Percentiles rank a stretch among this genome's conserved stretches.
These are phyloP conservation scores for Gomphus bonarii DNA, from an alignment of 1,284 basidiomycete species.

Conservation along the genomic window DNA sequence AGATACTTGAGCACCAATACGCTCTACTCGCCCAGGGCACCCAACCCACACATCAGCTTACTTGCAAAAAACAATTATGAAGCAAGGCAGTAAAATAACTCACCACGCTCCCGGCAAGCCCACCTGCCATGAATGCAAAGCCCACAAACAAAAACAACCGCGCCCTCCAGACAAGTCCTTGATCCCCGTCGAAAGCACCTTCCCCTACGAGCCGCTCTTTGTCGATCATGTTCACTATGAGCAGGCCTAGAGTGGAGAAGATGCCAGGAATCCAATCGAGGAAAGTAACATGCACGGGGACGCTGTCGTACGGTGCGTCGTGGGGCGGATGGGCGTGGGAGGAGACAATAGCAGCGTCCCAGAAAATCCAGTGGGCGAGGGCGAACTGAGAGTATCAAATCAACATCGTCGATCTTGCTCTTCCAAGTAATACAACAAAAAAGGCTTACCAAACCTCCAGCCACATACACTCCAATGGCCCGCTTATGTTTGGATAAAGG, in stretches of 20 bases:
- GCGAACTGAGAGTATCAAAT: conserved; percentile 48
- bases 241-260: conserved; percentile 87
- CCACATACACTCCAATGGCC: conserved; percentile 81
- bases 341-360: conserved; percentile 88
- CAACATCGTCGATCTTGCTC: not conserved
- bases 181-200: conserved; percentile 56
- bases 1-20: conserved; percentile 91
- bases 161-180: conserved; percentile 82
- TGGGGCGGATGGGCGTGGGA: conserved; percentile 68
- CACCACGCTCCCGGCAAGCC: conserved; percentile 87
- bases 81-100: conserved; percentile 23
- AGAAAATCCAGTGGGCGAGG: conserved; percentile 89
- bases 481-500: conserved; percentile 44
- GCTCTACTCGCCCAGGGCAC: conserved; percentile 38
- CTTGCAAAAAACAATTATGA: not conserved
- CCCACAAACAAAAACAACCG: conserved; percentile 88
- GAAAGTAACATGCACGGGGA: conserved; percentile 81
- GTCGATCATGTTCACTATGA: conserved; percentile 91
- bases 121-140: conserved; percentile 94
- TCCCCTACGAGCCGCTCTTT: conserved; percentile 84
- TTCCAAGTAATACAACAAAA: not conserved
- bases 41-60: not conserved
- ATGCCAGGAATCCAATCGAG: conserved; percentile 95
- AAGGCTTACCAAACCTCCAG: conserved; percentile 76
- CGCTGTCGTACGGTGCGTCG: conserved; percentile 57